Evolutionary conservation across 1,139 yeast genomes (phyloP).

Genomic region (Blastobotrys apis): DNA sequence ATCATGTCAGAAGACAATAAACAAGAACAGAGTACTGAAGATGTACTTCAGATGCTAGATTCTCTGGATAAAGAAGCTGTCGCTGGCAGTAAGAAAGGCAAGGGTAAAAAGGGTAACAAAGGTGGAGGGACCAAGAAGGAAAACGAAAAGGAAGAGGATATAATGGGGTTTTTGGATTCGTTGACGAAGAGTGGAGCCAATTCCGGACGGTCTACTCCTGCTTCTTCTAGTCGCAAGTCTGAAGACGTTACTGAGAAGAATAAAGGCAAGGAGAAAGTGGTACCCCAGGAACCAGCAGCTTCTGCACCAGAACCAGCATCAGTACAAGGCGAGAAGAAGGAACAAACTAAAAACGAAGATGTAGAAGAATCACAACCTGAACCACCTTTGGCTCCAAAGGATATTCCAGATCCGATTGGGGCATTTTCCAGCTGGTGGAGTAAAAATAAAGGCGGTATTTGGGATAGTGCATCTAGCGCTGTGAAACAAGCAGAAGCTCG

Average conservation of each 20-base stretch:
- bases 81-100: slow-evolving; percentile 29
- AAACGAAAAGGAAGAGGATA: slow-evolving; percentile 58
- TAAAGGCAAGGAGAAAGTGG: slow-evolving; percentile 1
- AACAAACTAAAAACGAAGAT: neutral
- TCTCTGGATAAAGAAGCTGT: slow-evolving; percentile 68
- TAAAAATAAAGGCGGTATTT: slow-evolving; percentile 37
- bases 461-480: slow-evolving; percentile 65
- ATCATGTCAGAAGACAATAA: slow-evolving; percentile 5
- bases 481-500: slow-evolving; percentile 51
- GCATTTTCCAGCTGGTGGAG: slow-evolving; percentile 51
- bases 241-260: slow-evolving; percentile 4
- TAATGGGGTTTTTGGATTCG: slow-evolving; percentile 83
- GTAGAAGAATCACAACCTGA: neutral
- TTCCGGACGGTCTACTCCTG: slow-evolving; percentile 27
- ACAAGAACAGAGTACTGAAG: slow-evolving; percentile 42
- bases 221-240: slow-evolving; percentile 10
- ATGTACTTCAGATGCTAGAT: slow-evolving; percentile 84
- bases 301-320: slow-evolving; percentile 6
- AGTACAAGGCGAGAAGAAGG: neutral
- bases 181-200: slow-evolving; percentile 36
- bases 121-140: slow-evolving; percentile 21
- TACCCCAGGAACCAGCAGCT: slow-evolving; percentile 12
- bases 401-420: slow-evolving; percentile 15
- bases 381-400: too few species aligned
- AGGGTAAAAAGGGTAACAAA: slow-evolving; percentile 27